Conservation (phyloP, 1,284 basidiomycete genomes). For the Erythrobasidium hasegawianum region DNA sequence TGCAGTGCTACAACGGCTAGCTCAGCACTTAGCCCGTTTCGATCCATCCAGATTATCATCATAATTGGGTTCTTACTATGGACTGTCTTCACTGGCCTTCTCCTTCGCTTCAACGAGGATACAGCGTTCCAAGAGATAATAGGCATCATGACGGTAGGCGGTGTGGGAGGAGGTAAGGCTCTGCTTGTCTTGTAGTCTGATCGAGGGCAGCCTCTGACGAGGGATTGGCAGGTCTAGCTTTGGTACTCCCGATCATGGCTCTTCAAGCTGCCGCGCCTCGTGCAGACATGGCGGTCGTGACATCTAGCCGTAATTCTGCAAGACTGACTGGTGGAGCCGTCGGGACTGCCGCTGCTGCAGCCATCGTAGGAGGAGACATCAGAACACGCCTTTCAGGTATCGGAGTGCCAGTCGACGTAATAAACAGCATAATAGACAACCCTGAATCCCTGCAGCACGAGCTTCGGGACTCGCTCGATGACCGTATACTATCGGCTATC, state of each 20-base stretch:
- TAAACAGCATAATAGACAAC: conserved; percentile 2
- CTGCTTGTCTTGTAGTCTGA: no score
- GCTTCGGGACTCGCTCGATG: neutral
- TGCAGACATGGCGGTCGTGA: conserved; percentile 16
- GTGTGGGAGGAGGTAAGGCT: conserved; percentile 17
- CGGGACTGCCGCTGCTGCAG: conserved; percentile 15
- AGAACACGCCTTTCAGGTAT: neutral
- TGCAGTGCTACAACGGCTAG: neutral
- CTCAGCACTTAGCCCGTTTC: neutral
- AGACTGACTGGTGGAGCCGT: conserved; percentile 15
- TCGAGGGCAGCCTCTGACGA: no score
- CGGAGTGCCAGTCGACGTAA: neutral
- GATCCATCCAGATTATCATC: neutral
- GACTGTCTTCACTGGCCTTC: conserved; percentile 8
- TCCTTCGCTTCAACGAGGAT: conserved; percentile 7
- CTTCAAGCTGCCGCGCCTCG: conserved; percentile 9
- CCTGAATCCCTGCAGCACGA: conserved; percentile 15
- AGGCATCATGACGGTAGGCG: conserved; percentile 15
- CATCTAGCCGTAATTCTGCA: conserved; percentile 3
- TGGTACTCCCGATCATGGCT: conserved; percentile 11
- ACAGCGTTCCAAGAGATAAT: conserved; percentile 6
- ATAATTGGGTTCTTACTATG: conserved; percentile 15
- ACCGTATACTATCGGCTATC: neutral
- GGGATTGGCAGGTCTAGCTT: conserved; percentile 1
- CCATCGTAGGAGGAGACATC: conserved; percentile 8